Percentiles rank a stretch among this genome's conserved stretches.
Evolutionary conservation across 129 eudicot genomes (phyloP).

Genomic region (Pseudognaphalium luteoalbum): DNA sequence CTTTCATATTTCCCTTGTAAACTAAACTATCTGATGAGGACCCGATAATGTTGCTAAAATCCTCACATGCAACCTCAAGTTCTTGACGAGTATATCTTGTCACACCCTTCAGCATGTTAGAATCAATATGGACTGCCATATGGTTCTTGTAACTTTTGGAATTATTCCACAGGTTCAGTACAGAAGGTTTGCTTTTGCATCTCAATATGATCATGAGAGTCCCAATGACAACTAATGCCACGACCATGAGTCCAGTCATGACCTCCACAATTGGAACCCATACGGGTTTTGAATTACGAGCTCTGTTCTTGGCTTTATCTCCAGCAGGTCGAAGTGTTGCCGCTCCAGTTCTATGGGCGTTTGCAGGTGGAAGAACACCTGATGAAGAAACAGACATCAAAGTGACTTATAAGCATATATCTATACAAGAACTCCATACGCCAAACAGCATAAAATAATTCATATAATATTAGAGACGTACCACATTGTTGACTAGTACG

Average conservation of each 20-base stretch:
- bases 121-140: slow-evolving; percentile 56
- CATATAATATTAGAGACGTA: slow-evolving; percentile 29
- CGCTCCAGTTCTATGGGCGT: slow-evolving; percentile 37
- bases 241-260: slow-evolving; percentile 65
- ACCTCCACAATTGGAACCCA: slow-evolving; percentile 76
- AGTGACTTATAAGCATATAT: not conserved
- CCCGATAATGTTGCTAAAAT: slow-evolving; percentile 96
- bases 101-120: slow-evolving; percentile 73
- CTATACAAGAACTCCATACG: not conserved
- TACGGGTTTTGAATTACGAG: slow-evolving; percentile 42
- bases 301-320: slow-evolving; percentile 32
- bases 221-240: slow-evolving; percentile 50
- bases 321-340: slow-evolving; percentile 46
- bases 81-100: slow-evolving; percentile 66
- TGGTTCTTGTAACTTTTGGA: slow-evolving; percentile 57
- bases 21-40: slow-evolving; percentile 83
- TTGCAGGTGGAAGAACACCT: slow-evolving; percentile 51
- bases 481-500: slow-evolving; percentile 74
- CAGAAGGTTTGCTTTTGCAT: slow-evolving; percentile 63
- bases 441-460: not conserved
- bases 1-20: slow-evolving; percentile 84
- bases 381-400: slow-evolving; percentile 8
- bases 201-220: slow-evolving; percentile 39
- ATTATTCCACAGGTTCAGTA: slow-evolving; percentile 66
- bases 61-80: slow-evolving; percentile 97